Evolutionary conservation across 805 yeast genomes (phyloP).

Genomic region (Kodamaea neixiangensis): DNA sequence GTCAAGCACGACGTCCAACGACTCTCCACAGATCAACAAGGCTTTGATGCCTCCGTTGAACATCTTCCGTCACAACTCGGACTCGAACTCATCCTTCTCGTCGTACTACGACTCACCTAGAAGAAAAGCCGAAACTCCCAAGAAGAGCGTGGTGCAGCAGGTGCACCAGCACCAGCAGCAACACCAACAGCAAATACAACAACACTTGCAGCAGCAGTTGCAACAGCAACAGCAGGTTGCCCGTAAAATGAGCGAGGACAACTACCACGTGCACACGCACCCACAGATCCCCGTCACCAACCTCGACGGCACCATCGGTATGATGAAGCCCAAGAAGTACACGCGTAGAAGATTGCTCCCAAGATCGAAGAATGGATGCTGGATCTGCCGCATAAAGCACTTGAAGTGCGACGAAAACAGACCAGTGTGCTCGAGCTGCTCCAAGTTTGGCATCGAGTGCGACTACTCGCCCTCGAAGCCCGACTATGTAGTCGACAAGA

Average conservation of each 20-base stretch:
- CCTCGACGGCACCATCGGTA: slow-evolving; percentile 7
- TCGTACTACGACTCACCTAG: slow-evolving; percentile 17
- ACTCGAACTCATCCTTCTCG: slow-evolving; percentile 13
- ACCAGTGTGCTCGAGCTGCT: slow-evolving; percentile 40
- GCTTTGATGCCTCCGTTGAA: slow-evolving; percentile 22
- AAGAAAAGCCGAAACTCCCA: slow-evolving; percentile 18
- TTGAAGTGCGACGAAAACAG: slow-evolving; percentile 44
- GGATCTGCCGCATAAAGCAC: slow-evolving; percentile 49
- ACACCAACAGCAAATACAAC: slow-evolving; percentile 9
- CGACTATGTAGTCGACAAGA: slow-evolving; percentile 37
- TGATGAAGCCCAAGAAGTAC: slow-evolving; percentile 31
- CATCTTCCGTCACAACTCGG: slow-evolving; percentile 28
- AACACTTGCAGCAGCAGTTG: slow-evolving; percentile 11
- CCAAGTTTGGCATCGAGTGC: slow-evolving; percentile 42
- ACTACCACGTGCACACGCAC: slow-evolving; percentile 4
- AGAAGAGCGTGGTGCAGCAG: slow-evolving; percentile 11
- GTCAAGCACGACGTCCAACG: slow-evolving; percentile 9
- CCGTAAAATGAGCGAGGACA: slow-evolving; percentile 9
- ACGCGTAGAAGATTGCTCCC: slow-evolving; percentile 43
- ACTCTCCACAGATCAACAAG: slow-evolving; percentile 7
- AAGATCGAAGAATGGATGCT: slow-evolving; percentile 45
- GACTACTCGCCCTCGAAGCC: slow-evolving; percentile 44
- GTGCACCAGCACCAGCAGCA: slow-evolving; percentile 8
- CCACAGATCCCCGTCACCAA: slow-evolving; percentile 4
- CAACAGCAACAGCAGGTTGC: slow-evolving; percentile 9